A percentile compares a stretch with the other conserved stretches of the same genome.
These are phyloP conservation scores for Macrolepiota albuminosa DNA, from an alignment of 768 basidiomycete species.

Conservation along the genomic window DNA sequence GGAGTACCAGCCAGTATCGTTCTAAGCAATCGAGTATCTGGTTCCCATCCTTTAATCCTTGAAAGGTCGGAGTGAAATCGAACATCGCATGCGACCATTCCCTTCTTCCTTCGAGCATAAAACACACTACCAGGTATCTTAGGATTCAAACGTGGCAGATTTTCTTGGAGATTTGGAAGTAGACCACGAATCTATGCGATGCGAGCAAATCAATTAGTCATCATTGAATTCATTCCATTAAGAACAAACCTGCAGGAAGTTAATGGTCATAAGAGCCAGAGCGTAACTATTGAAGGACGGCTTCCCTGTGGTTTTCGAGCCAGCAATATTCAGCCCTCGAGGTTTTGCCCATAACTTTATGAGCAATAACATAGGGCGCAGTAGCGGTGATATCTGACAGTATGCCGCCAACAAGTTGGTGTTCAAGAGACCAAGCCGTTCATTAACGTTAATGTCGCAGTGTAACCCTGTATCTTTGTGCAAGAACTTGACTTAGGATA, in stretches of 20 bases:
- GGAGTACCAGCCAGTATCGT: slow-evolving; percentile 19
- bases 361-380: slow-evolving; percentile 38
- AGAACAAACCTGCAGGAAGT: slow-evolving; percentile 45
- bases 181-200: slow-evolving; percentile 32
- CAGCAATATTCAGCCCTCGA: slow-evolving; percentile 45
- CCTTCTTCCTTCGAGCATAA: slow-evolving; percentile 26
- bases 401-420: slow-evolving; percentile 49
- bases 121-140: slow-evolving; percentile 17
- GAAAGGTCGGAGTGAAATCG: slow-evolving; percentile 17
- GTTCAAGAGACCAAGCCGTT: slow-evolving; percentile 50
- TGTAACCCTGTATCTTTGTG: slow-evolving; percentile 36
- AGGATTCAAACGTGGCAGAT: slow-evolving; percentile 16
- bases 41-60: slow-evolving; percentile 4
- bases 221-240: neutral
- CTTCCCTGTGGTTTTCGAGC: slow-evolving; percentile 13
- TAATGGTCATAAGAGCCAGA: slow-evolving; percentile 55
- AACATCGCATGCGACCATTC: slow-evolving; percentile 23
- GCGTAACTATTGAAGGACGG: slow-evolving; percentile 60
- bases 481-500: slow-evolving; percentile 44
- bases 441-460: slow-evolving; percentile 61
- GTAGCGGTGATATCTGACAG: slow-evolving; percentile 37
- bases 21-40: slow-evolving; percentile 13
- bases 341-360: slow-evolving; percentile 62
- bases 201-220: neutral
- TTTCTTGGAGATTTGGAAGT: slow-evolving; percentile 51